These are phyloP conservation scores for Sisymbrium altissimum DNA, from an alignment of 345 rosid species.

Conservation along the genomic window DNA sequence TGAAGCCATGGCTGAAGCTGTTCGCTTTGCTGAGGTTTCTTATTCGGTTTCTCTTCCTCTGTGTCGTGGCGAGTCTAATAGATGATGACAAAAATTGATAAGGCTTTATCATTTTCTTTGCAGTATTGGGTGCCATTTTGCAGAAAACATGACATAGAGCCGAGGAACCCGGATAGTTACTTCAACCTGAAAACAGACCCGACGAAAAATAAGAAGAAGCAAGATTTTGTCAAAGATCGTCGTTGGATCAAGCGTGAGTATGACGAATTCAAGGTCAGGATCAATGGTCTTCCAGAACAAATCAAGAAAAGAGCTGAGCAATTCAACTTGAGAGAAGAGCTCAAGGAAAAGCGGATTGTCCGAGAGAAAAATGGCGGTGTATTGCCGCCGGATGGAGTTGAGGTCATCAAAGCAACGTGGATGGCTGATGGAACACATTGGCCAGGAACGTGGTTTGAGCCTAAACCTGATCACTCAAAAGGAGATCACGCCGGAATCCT, in stretches of 20 bases:
- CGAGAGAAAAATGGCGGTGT: slow-evolving; percentile 59
- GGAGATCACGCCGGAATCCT: slow-evolving; percentile 93
- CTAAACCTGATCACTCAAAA: slow-evolving; percentile 66
- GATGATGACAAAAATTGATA: not conserved
- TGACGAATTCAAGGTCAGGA: slow-evolving; percentile 92
- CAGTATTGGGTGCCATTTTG: slow-evolving; percentile 94
- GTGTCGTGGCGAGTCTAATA: not conserved
- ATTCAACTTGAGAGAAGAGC: slow-evolving; percentile 55
- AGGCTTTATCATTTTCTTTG: slow-evolving; percentile 3
- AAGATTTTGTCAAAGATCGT: slow-evolving; percentile 86
- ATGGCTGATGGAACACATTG: slow-evolving; percentile 99
- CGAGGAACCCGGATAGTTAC: slow-evolving; percentile 90
- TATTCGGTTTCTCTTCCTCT: not conserved
- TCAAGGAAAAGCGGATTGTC: slow-evolving; percentile 53
- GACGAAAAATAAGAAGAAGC: slow-evolving; percentile 73
- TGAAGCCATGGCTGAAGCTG: slow-evolving; percentile 97
- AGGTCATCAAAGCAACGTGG: slow-evolving; percentile 74
- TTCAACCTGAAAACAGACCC: slow-evolving; percentile 70
- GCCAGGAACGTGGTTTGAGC: slow-evolving; percentile 87
- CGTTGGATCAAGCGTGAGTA: slow-evolving; percentile 97
- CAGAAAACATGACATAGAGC: slow-evolving; percentile 86
- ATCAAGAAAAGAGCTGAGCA: slow-evolving; percentile 66
- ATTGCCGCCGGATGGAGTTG: slow-evolving; percentile 46
- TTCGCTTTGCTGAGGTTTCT: slow-evolving; percentile 67
- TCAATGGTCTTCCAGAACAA: slow-evolving; percentile 78